Percentiles rank a stretch among this genome's conserved stretches.
These are phyloP conservation scores for Lobosporangium transversale DNA, from an alignment of 192 early-diverging fungal species.

Conservation along the genomic window DNA sequence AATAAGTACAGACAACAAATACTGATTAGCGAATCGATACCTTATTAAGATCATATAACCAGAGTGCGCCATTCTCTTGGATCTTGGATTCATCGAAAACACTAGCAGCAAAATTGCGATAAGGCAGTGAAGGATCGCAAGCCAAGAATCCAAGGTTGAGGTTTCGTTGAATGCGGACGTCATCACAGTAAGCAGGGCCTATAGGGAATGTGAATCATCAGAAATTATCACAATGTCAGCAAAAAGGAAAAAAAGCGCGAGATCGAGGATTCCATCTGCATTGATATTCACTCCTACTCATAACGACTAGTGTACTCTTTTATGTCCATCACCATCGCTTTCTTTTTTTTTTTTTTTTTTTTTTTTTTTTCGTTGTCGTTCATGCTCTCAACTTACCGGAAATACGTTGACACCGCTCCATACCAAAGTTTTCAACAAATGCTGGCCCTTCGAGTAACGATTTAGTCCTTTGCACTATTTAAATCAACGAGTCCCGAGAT, in stretches of 20 bases:
- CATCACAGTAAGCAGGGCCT: constrained; percentile 43
- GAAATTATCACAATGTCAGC: no score
- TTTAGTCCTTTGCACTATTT: constrained; percentile 48
- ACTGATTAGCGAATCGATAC: no score
- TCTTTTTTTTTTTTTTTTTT: no score
- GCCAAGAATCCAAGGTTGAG: constrained; percentile 40
- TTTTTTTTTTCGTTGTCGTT: no score
- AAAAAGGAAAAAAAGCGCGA: no score
- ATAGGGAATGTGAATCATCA: neutral
- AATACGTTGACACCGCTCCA: constrained; percentile 41
- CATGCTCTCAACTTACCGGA: constrained; percentile 40
- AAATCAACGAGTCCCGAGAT: no score
- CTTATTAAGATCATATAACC: constrained; percentile 49
- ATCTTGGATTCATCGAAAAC: constrained; percentile 49
- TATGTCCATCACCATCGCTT: neutral
- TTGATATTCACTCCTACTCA: no score
- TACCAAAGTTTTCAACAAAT: constrained; percentile 41
- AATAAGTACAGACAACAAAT: no score
- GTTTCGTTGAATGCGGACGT: constrained; percentile 49
- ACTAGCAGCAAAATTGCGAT: constrained; percentile 50
- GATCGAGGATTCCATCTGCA: no score
- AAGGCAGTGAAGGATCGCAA: constrained; percentile 41
- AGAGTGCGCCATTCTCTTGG: constrained; percentile 38
- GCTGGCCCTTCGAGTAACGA: constrained; percentile 33
- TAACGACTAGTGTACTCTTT: neutral